Evolutionary conservation across 192 early-diverging fungal genomes (phyloP).

Genomic region (Phlyctochytrium planicorne): DNA sequence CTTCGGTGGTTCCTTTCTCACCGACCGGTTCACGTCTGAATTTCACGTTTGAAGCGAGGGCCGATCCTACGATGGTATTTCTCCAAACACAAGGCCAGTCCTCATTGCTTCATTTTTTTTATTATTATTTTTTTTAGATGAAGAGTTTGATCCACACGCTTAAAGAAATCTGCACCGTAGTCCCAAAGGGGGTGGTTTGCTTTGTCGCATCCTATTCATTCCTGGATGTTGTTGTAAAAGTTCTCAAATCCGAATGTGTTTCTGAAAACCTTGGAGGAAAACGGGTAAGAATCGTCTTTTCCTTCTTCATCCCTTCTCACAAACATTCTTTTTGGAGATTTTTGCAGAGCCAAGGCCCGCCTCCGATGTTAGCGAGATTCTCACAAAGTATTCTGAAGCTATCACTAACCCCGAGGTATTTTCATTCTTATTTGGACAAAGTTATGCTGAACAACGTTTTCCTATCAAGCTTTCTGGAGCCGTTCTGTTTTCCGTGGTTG

Average conservation of each 20-base stretch:
- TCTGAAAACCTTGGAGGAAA: conserved; percentile 58
- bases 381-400: too few species aligned
- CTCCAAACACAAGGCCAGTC: too few species aligned
- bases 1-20: conserved; percentile 60
- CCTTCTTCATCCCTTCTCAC: too few species aligned
- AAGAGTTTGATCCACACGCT: conserved; percentile 60
- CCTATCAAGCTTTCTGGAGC: too few species aligned
- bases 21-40: conserved; percentile 62
- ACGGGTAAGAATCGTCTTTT: conserved; percentile 36
- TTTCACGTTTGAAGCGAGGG: conserved; percentile 64
- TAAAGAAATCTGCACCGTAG: conserved; percentile 66
- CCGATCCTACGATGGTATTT: conserved; percentile 15
- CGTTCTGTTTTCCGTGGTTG: conserved; percentile 84
- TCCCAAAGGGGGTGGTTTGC: conserved; percentile 82
- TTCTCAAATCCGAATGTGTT: conserved; percentile 53
- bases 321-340: too few species aligned
- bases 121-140: conserved; percentile 12
- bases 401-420: too few species aligned
- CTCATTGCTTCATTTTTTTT: conserved; percentile 4
- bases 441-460: too few species aligned
- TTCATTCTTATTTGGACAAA: too few species aligned
- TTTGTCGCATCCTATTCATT: conserved; percentile 86
- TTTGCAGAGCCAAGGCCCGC: too few species aligned
- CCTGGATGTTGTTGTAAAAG: conserved; percentile 57
- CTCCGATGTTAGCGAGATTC: too few species aligned